Conservation (phyloP, 805 yeast genomes). For the Candida dajiaensis region DNA sequence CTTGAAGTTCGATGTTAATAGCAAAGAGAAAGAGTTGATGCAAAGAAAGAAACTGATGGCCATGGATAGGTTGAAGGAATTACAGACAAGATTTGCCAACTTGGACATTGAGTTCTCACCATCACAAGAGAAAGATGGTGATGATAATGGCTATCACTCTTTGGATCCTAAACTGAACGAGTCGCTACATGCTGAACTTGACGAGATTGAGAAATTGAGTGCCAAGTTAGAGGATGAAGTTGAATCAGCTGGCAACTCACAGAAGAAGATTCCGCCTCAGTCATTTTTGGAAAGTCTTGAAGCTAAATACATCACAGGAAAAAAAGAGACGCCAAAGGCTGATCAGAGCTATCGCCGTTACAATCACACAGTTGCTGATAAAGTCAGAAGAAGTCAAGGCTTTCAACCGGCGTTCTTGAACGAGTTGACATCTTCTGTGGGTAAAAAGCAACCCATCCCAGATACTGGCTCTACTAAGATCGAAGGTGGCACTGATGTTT, state of each 20-base stretch:
- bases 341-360: slow-evolving; percentile 11
- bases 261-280: slow-evolving; percentile 12
- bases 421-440: slow-evolving; percentile 48
- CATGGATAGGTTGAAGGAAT: slow-evolving; percentile 61
- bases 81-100: slow-evolving; percentile 62
- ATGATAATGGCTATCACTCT: slow-evolving; percentile 17
- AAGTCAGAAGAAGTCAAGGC: slow-evolving; percentile 28
- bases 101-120: slow-evolving; percentile 49
- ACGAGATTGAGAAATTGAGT: slow-evolving; percentile 23
- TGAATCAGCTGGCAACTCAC: slow-evolving; percentile 5
- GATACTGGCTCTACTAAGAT: background rate
- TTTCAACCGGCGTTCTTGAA: slow-evolving; percentile 45
- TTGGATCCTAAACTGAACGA: slow-evolving; percentile 33
- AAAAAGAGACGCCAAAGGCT: slow-evolving; percentile 25
- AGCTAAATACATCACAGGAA: slow-evolving; percentile 40
- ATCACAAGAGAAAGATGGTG: slow-evolving; percentile 10
- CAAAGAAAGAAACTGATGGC: slow-evolving; percentile 59
- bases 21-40: slow-evolving; percentile 48
- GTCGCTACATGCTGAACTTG: slow-evolving; percentile 34
- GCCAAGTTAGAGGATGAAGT: slow-evolving; percentile 15
- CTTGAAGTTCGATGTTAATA: slow-evolving; percentile 53
- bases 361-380: slow-evolving; percentile 21
- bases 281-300: slow-evolving; percentile 30
- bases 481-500: slow-evolving; percentile 7
- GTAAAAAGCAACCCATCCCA: slow-evolving; percentile 27